A percentile compares a stretch with the other conserved stretches of the same genome.
These are phyloP conservation scores for Hypericum perforatum DNA, from an alignment of 345 rosid species.

Conservation along the genomic window DNA sequence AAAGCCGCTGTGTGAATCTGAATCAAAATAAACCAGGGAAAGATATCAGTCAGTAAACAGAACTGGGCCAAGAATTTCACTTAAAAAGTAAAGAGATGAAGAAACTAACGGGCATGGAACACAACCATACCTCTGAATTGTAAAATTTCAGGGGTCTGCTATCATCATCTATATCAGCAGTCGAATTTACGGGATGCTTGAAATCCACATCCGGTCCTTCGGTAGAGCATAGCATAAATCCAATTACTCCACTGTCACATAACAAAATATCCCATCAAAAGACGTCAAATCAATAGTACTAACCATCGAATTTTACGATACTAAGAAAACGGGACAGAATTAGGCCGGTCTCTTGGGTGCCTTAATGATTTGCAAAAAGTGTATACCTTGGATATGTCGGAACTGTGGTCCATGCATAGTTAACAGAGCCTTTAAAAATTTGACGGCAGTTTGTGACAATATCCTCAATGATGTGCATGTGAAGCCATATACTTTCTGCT, in stretches of 20 bases:
- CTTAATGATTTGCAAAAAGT: too few species aligned
- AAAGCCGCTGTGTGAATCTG: not conserved
- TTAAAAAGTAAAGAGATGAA: not conserved
- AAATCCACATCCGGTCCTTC: not conserved
- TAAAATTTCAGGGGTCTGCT: not conserved
- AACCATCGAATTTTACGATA: too few species aligned
- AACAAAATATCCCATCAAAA: too few species aligned
- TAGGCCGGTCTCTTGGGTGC: too few species aligned
- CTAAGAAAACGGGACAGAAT: too few species aligned
- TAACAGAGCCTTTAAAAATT: constrained; percentile 48
- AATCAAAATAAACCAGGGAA: not conserved
- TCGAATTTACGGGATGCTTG: not conserved
- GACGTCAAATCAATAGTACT: too few species aligned
- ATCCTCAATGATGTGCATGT: constrained; percentile 28
- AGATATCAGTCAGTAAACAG: not conserved
- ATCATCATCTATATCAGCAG: not conserved
- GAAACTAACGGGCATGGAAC: not conserved
- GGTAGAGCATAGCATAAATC: constrained; percentile 3
- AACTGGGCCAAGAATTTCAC: not conserved
- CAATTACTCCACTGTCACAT: not conserved
- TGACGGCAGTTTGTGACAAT: constrained; percentile 23
- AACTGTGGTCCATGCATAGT: constrained; percentile 46
- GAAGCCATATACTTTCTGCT: constrained; percentile 62
- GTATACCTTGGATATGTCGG: constrained; percentile 54
- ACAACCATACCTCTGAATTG: not conserved